These are phyloP conservation scores for Moesziomyces aphidis DNA, from an alignment of 1,284 basidiomycete species.

Conservation along the genomic window DNA sequence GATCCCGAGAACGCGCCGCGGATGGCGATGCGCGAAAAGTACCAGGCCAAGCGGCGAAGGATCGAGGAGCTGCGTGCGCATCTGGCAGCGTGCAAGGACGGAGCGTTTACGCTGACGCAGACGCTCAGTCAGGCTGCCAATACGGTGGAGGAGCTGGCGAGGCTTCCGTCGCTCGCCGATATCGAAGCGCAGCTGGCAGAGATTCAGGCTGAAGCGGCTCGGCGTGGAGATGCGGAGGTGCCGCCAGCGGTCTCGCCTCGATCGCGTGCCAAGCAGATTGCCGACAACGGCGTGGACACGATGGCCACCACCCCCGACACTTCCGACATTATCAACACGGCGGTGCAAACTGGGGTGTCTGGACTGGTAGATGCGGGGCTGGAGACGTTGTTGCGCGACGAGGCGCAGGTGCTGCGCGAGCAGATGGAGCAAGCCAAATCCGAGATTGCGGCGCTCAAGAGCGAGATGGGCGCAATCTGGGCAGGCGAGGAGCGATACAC, in stretches of 20 bases:
- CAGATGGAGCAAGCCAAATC: slow-evolving; percentile 74
- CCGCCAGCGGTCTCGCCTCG: neutral
- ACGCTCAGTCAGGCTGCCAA: slow-evolving; percentile 38
- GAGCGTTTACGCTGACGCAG: slow-evolving; percentile 27
- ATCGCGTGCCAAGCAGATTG: slow-evolving; percentile 7
- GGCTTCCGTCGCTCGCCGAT: slow-evolving; percentile 27
- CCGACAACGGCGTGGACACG: neutral
- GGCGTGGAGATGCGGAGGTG: neutral
- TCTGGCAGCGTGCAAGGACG: slow-evolving; percentile 43
- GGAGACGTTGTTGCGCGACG: slow-evolving; percentile 28
- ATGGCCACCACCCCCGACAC: neutral
- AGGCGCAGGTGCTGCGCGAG: slow-evolving; percentile 67
- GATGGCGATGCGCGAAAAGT: slow-evolving; percentile 75
- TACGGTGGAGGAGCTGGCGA: slow-evolving; percentile 29
- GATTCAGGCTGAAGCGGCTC: slow-evolving; percentile 10
- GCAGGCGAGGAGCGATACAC: slow-evolving; percentile 75
- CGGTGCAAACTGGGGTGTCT: slow-evolving; percentile 1
- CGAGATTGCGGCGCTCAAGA: slow-evolving; percentile 74
- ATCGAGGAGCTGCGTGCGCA: slow-evolving; percentile 40
- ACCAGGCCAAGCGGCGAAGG: slow-evolving; percentile 45
- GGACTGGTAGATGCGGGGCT: slow-evolving; percentile 29
- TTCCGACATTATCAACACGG: neutral
- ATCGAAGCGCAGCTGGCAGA: slow-evolving; percentile 26
- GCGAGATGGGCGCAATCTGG: slow-evolving; percentile 83
- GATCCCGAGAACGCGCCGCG: slow-evolving; percentile 71